These are phyloP conservation scores for Amanita exitialis DNA, from an alignment of 768 basidiomycete genomes.

Conservation along the genomic window DNA sequence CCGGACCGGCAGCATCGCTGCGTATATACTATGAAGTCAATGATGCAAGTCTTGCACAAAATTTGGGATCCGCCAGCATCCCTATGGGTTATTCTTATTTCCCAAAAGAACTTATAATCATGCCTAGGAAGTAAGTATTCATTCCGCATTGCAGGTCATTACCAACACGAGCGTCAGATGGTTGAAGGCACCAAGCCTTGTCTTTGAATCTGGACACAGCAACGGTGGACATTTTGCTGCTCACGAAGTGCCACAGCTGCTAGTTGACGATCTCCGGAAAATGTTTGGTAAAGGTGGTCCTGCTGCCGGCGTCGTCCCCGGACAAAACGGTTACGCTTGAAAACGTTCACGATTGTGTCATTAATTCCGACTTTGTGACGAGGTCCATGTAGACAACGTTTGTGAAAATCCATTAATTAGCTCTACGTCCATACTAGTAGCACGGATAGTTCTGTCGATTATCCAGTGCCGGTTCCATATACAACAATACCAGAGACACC, in stretches of 20 bases:
- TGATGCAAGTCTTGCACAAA: neutral
- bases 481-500: neutral
- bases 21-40: conserved; percentile 48
- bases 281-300: conserved; percentile 48
- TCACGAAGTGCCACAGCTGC: conserved; percentile 33
- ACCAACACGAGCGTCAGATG: conserved; percentile 26
- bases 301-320: conserved; percentile 36
- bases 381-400: too few species aligned
- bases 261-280: conserved; percentile 39
- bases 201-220: conserved; percentile 38
- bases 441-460: neutral
- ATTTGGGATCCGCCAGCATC: conserved; percentile 14
- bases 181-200: conserved; percentile 23
- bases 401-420: neutral
- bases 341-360: neutral
- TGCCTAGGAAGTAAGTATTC: conserved; percentile 21
- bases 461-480: neutral
- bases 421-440: neutral
- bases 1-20: conserved; percentile 45
- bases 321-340: conserved; percentile 28
- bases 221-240: conserved; percentile 54
- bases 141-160: neutral
- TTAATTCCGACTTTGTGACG: too few species aligned
- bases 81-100: conserved; percentile 44
- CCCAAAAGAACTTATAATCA: conserved; percentile 31